These are phyloP conservation scores for Diaporthe destruens DNA, from an alignment of 2,329 filamentous ascomycete species.

Conservation along the genomic window DNA sequence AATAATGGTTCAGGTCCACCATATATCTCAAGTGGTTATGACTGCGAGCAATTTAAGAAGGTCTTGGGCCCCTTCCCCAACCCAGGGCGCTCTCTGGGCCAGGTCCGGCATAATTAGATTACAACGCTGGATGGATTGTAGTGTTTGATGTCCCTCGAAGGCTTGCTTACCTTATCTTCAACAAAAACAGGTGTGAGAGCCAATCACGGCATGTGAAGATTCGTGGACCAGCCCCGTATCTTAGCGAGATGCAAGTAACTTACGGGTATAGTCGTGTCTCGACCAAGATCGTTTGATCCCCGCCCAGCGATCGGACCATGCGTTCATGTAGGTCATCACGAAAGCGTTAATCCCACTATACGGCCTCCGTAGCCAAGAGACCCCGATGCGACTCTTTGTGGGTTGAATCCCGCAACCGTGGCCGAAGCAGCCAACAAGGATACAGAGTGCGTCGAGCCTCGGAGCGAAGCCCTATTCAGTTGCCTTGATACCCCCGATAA, in stretches of 20 bases:
- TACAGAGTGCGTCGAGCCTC: background rate
- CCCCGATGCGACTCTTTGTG: conserved; percentile 14
- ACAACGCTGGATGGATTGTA: background rate
- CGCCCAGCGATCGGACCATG: conserved; percentile 22
- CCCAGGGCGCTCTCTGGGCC: background rate
- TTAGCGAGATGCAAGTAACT: background rate
- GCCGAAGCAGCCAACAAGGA: background rate
- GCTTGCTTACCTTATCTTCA: background rate
- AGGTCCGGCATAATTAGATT: no score
- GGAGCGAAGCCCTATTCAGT: background rate
- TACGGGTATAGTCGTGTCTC: background rate
- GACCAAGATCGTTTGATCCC: conserved; percentile 8
- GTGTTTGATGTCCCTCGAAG: background rate
- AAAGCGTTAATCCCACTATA: background rate
- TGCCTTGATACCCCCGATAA: background rate
- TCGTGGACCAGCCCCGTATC: background rate
- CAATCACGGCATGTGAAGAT: background rate
- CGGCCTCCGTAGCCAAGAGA: conserved; percentile 12
- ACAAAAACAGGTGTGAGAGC: background rate
- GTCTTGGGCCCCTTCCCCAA: background rate
- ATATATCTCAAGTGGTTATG: background rate
- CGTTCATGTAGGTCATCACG: conserved; percentile 22
- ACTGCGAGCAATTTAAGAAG: background rate
- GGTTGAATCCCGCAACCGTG: background rate
- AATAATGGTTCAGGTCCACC: background rate